Evolutionary conservation across 305 asterid species (phyloP), one percentile per base, ranked within the genome.

Genomic region (Galium porrigens): DNA sequence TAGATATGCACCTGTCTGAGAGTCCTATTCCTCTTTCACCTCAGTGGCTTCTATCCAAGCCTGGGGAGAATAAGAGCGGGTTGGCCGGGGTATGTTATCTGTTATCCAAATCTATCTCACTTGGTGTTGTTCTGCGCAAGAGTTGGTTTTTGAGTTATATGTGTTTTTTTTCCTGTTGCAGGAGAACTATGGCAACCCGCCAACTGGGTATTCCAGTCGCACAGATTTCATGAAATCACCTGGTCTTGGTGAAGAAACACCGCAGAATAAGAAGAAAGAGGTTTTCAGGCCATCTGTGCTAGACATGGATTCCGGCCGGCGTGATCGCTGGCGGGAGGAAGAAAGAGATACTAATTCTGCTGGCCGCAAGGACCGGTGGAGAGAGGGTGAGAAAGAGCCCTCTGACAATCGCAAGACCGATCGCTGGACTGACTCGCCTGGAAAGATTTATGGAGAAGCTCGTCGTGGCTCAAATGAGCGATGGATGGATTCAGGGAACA

Each of bases 261-360:
- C 30, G 73, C 90, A 80, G 52, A 78, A 68, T 78, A 77, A 69
- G 52, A 85, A 75, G 78, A 90, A 81, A 71, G 96, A 86, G 68
- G 87, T 90, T 60, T 90, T 88, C 75, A 87, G 96, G 74, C 97
- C 97, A 51, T 90, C 97, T 15, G 80, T 90, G 54, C 83, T 84
- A 66, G 86, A 88, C 61, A 73, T 74, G 87, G 91, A 84, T 41
- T 74, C 90, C 46, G 86, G 84, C 64, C 87, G 89, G 52, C 85
- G 83, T 49, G 96, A 88, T 53, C 83, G 87, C 74, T 88, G 96
- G 96, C 92, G 86, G 30, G 97, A 90, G 68, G 97, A 90, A 76
- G 97, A 90, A 82, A 86, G 97, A 78, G 96, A 88, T 59, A 79
- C 94, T 64, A 84, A 81, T 77, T 83, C 88, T 30, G 67, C 88